Conservation (phyloP, 169 alveolate species). For the Babesia bovis region DNA sequence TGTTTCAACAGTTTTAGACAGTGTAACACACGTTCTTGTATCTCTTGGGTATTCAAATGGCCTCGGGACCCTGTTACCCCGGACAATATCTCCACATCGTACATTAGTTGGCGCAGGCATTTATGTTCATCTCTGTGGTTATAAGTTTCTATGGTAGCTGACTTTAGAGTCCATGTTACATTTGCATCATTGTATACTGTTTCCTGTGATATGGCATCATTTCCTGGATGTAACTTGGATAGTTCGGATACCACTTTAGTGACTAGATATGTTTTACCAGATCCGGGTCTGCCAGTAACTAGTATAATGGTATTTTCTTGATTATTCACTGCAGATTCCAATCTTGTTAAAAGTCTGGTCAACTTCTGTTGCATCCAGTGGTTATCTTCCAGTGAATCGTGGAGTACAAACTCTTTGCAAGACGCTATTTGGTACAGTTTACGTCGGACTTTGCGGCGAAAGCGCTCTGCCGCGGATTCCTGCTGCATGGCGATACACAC, state of each 20-base stretch:
- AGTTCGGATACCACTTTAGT: neutral
- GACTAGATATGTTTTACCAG: slow-evolving; percentile 65
- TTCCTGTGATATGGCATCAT: neutral
- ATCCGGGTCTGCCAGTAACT: slow-evolving; percentile 47
- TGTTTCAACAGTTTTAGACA: slow-evolving; percentile 50
- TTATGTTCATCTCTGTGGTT: slow-evolving; percentile 68
- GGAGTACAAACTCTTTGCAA: neutral
- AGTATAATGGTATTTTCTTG: slow-evolving; percentile 34
- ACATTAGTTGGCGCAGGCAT: slow-evolving; percentile 61
- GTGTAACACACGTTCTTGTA: slow-evolving; percentile 55
- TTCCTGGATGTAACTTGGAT: neutral
- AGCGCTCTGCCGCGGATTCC: neutral
- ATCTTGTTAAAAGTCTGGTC: neutral
- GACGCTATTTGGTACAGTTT: neutral
- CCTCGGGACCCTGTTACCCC: slow-evolving; percentile 17
- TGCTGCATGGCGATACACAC: neutral
- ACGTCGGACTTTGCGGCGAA: slow-evolving; percentile 27
- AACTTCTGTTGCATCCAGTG: slow-evolving; percentile 51
- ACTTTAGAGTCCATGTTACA: slow-evolving; percentile 42
- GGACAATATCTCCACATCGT: slow-evolving; percentile 42
- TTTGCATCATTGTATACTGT: neutral
- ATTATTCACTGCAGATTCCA: slow-evolving; percentile 7
- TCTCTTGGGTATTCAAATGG: slow-evolving; percentile 9
- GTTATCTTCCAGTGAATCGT: neutral
- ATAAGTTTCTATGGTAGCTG: slow-evolving; percentile 66